Conservation (phyloP, 2,329 filamentous ascomycete species). For the Hortaea sp. region DNA sequence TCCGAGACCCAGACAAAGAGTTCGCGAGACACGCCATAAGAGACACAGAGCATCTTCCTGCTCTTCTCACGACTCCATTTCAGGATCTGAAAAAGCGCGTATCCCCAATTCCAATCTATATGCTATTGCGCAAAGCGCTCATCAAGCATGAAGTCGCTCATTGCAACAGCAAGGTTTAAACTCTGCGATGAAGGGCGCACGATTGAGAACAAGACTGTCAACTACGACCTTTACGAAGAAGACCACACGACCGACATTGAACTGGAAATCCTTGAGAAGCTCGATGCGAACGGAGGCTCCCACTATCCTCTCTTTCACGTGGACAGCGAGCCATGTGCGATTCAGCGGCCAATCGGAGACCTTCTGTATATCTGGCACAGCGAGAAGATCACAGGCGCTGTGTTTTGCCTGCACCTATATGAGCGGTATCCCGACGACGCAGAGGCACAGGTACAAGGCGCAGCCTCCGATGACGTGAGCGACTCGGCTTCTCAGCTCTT, state of each 20-base stretch:
- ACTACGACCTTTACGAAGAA: not conserved
- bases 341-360: not conserved
- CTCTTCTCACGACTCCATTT: too few relatives aligned
- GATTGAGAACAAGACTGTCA: not conserved
- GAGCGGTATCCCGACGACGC: not conserved
- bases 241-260: not conserved
- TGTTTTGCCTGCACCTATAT: conserved; percentile 1
- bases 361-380: conserved; percentile 2
- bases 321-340: conserved; percentile 1
- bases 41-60: too few relatives aligned
- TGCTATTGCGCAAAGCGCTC: too few relatives aligned
- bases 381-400: not conserved
- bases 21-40: too few relatives aligned
- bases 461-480: not conserved
- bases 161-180: not conserved
- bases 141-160: not conserved
- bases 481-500: not conserved
- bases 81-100: too few relatives aligned
- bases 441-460: not conserved
- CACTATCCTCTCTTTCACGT: conserved; percentile 2
- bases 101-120: too few relatives aligned
- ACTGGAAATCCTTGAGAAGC: not conserved
- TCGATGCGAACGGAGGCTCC: not conserved
- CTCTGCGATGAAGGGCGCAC: not conserved
- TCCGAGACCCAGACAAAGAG: too few relatives aligned